These are phyloP conservation scores for Bipolaris oryzae DNA, from an alignment of 2,329 filamentous ascomycete genomes.

Conservation along the genomic window DNA sequence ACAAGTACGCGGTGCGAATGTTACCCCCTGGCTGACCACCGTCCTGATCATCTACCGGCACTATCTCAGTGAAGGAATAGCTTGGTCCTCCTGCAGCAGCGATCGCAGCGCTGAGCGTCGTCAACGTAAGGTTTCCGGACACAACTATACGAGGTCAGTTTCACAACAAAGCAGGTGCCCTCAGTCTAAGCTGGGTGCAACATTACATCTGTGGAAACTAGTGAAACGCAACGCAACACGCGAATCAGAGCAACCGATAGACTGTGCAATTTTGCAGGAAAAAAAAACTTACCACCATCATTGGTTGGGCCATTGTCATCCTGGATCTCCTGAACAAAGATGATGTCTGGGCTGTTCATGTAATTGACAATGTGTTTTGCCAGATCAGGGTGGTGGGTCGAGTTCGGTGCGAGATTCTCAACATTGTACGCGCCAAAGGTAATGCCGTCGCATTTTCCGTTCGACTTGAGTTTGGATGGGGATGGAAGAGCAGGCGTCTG, in stretches of 20 bases:
- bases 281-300: conserved; percentile 56
- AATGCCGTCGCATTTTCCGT: conserved; percentile 64
- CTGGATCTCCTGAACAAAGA: conserved; percentile 75
- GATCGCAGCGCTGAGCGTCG: conserved; percentile 62
- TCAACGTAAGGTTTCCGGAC: conserved; percentile 64
- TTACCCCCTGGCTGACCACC: conserved; percentile 73
- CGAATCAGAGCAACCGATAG: neutral
- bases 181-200: neutral
- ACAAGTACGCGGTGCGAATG: conserved; percentile 73
- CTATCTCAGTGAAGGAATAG: conserved; percentile 67
- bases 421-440: conserved; percentile 73
- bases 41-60: conserved; percentile 64
- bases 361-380: conserved; percentile 69
- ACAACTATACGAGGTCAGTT: conserved; percentile 43
- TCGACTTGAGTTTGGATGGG: conserved; percentile 60
- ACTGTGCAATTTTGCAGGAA: conserved; percentile 7
- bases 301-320: conserved; percentile 68
- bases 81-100: conserved; percentile 53
- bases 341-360: conserved; percentile 66
- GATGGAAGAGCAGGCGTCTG: conserved; percentile 56
- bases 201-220: neutral
- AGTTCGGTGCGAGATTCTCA: conserved; percentile 67
- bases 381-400: conserved; percentile 62
- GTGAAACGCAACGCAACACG: neutral
- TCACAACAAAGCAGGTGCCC: neutral